Evolutionary conservation across 1,139 yeast species (phyloP).

Genomic region (Kurtzmaniella quercitrusa): DNA sequence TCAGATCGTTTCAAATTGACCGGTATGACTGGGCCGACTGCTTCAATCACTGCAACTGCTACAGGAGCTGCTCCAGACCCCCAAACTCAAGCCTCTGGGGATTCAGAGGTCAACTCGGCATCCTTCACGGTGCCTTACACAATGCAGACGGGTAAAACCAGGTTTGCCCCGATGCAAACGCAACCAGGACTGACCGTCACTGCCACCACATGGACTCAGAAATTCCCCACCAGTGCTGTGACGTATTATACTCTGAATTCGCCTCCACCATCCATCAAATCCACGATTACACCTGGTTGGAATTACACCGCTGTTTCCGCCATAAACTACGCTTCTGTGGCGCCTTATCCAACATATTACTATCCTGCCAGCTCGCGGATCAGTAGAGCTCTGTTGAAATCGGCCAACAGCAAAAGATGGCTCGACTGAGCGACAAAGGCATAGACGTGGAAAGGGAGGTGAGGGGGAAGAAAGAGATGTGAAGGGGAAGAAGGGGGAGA

Average conservation of each 20-base stretch:
- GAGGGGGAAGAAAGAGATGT: neutral
- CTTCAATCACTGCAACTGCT: slow-evolving; percentile 22
- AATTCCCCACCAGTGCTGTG: slow-evolving; percentile 64
- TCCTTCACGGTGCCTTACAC: slow-evolving; percentile 57
- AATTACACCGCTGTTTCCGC: slow-evolving; percentile 62
- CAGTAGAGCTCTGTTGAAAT: slow-evolving; percentile 33
- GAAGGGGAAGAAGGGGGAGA: no score
- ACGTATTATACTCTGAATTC: slow-evolving; percentile 45
- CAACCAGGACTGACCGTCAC: slow-evolving; percentile 77
- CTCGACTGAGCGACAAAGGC: slow-evolving; percentile 11
- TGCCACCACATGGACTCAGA: slow-evolving; percentile 57
- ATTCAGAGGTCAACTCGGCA: slow-evolving; percentile 25
- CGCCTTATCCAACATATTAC: slow-evolving; percentile 56
- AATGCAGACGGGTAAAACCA: slow-evolving; percentile 65
- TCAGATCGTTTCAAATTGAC: slow-evolving; percentile 59
- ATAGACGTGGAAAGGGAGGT: neutral
- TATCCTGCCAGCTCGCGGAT: slow-evolving; percentile 40
- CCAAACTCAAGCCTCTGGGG: slow-evolving; percentile 27
- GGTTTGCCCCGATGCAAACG: slow-evolving; percentile 87
- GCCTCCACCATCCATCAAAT: slow-evolving; percentile 41
- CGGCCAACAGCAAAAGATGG: slow-evolving; percentile 40
- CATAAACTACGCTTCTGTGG: slow-evolving; percentile 64
- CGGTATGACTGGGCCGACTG: slow-evolving; percentile 64
- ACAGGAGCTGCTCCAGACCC: slow-evolving; percentile 28
- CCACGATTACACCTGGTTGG: slow-evolving; percentile 85